These are phyloP conservation scores for Ascochyta koolunga DNA, from an alignment of 2,329 filamentous ascomycete genomes.

Conservation along the genomic window DNA sequence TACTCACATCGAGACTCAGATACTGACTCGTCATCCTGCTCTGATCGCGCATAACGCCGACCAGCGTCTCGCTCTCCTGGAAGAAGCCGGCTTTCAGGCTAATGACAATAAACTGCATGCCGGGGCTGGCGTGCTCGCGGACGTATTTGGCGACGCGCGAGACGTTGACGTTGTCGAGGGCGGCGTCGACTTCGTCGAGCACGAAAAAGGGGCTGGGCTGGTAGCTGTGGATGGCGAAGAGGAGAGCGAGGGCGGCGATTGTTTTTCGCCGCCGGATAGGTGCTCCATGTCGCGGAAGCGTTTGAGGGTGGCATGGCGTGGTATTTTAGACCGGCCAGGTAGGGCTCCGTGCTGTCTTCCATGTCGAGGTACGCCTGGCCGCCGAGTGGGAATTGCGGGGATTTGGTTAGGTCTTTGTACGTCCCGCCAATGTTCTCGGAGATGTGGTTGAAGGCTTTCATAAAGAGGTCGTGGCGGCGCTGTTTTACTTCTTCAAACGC, in stretches of 20 bases:
- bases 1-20: conserved; percentile 94
- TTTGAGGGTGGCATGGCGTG: conserved; percentile 99
- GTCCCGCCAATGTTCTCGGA: conserved; percentile 91
- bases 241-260: conserved; percentile 93
- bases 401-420: conserved; percentile 93
- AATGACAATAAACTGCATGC: conserved; percentile 99
- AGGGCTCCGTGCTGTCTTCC: conserved; percentile 95
- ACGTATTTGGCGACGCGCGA: conserved; percentile 97
- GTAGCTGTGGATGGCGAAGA: conserved; percentile 96
- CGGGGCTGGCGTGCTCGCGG: conserved; percentile 87
- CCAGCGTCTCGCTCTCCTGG: conserved; percentile 93
- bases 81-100: conserved; percentile 94
- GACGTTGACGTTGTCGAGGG: conserved; percentile 97
- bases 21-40: conserved; percentile 89
- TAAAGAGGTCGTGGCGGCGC: conserved; percentile 87
- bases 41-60: conserved; percentile 96
- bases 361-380: conserved; percentile 88
- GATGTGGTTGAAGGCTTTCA: conserved; percentile 93
- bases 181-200: conserved; percentile 95
- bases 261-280: conserved; percentile 95
- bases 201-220: conserved; percentile 97
- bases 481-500: conserved; percentile 82
- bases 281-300: conserved; percentile 99
- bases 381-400: conserved; percentile 88
- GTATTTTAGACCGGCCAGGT: conserved; percentile 95